Percentiles rank a stretch among this genome's conserved stretches.
Evolutionary conservation across 2,329 filamentous ascomycete genomes (phyloP).

Genomic region (Botrytis tulipae): DNA sequence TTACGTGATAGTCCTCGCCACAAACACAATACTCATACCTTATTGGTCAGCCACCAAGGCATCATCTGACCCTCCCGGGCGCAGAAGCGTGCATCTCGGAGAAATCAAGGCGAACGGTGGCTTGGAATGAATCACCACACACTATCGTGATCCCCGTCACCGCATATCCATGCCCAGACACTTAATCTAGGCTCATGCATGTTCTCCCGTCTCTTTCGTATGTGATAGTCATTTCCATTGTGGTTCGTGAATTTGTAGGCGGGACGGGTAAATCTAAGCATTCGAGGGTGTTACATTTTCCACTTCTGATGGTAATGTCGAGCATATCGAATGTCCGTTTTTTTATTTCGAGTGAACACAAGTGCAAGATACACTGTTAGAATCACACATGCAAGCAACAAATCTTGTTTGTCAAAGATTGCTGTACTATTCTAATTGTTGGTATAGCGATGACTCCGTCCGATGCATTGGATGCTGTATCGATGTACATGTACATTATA

Average conservation of each 20-base stretch:
- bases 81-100: background rate
- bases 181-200: slow-evolving; percentile 8
- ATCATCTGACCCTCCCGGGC: slow-evolving; percentile 9
- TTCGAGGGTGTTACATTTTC: background rate
- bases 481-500: slow-evolving; percentile 4
- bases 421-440: slow-evolving; percentile 1
- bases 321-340: background rate
- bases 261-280: background rate
- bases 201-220: slow-evolving; percentile 6
- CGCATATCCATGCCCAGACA: slow-evolving; percentile 9
- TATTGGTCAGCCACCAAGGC: background rate
- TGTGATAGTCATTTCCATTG: background rate
- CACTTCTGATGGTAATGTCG: background rate
- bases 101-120: slow-evolving; percentile 15
- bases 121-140: slow-evolving; percentile 7
- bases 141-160: background rate
- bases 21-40: background rate
- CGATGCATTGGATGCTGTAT: background rate
- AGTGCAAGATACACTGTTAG: background rate
- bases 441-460: background rate
- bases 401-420: background rate
- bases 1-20: background rate
- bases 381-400: background rate
- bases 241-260: background rate
- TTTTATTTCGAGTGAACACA: background rate